Conservation (phyloP, 371 early-diverging fungal genomes). For the Dinochytrium kinnereticum region DNA sequence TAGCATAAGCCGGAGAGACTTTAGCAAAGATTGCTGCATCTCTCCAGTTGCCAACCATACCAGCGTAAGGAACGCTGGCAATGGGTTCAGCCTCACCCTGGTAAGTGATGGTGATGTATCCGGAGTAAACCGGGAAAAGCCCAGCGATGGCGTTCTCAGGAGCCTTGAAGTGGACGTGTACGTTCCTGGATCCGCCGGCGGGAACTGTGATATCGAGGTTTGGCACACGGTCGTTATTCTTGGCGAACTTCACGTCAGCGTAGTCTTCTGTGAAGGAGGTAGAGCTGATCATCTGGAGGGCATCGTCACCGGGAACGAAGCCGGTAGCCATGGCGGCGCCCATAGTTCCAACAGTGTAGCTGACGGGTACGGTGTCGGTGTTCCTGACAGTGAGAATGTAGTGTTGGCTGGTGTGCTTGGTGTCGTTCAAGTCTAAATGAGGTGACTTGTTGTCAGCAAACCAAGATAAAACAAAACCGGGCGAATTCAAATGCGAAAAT, state of each 20-base stretch:
- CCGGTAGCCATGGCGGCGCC: conserved; percentile 24
- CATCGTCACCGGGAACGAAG: conserved; percentile 25
- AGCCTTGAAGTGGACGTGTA: conserved; percentile 21
- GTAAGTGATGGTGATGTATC: conserved; percentile 26
- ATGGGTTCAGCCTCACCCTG: neutral
- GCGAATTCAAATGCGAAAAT: conserved; percentile 13
- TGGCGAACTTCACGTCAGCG: conserved; percentile 31
- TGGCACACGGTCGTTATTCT: neutral
- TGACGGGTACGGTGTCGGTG: conserved; percentile 56
- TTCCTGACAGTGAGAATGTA: conserved; percentile 62
- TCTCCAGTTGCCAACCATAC: conserved; percentile 9
- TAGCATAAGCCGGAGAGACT: neutral
- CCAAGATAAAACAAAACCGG: conserved; percentile 16
- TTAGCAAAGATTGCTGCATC: neutral
- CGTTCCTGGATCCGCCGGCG: conserved; percentile 12
- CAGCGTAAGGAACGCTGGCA: conserved; percentile 33
- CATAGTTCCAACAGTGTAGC: conserved; percentile 58
- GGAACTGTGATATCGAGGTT: conserved; percentile 20
- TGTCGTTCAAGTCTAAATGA: conserved; percentile 59
- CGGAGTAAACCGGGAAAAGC: conserved; percentile 31
- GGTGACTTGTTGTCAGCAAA: conserved; percentile 38
- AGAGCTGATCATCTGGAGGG: neutral
- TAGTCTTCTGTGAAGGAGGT: conserved; percentile 24
- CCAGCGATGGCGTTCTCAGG: conserved; percentile 12
- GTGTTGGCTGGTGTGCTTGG: conserved; percentile 49